A percentile compares a stretch with the other conserved stretches of the same genome.
These are phyloP conservation scores for Mortierella sp. DNA, from an alignment of 371 early-diverging fungal species.

Conservation along the genomic window DNA sequence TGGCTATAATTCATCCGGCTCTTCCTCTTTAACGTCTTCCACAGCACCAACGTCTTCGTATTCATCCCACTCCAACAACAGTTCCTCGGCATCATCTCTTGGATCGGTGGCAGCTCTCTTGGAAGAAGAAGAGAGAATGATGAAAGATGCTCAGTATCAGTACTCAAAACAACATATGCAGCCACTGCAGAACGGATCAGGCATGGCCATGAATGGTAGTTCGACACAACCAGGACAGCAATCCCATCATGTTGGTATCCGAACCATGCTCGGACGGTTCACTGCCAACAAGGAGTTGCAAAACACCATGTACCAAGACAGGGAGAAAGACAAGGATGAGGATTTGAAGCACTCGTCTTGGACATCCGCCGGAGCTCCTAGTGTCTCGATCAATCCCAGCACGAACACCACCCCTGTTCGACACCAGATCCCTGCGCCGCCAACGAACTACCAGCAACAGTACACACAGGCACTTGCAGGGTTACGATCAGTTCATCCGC, in stretches of 20 bases:
- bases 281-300: constrained; percentile 7
- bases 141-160: constrained; percentile 17
- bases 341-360: no score
- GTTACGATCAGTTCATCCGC: no score
- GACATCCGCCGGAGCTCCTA: no score
- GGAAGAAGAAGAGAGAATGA: constrained; percentile 44
- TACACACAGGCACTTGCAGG: not conserved
- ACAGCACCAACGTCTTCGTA: constrained; percentile 33
- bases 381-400: no score
- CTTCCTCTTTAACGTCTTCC: constrained; percentile 14
- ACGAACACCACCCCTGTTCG: no score
- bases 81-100: constrained; percentile 37
- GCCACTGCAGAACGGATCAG: not conserved
- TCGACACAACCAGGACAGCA: constrained; percentile 4
- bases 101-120: constrained; percentile 44
- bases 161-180: not conserved
- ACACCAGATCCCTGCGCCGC: no score
- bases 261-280: constrained; percentile 46
- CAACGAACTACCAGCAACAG: not conserved
- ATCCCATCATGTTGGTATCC: constrained; percentile 35
- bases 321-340: no score
- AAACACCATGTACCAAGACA: no score
- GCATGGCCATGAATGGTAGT: not conserved
- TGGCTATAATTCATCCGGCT: constrained; percentile 46
- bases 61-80: constrained; percentile 33